Conservation (phyloP, 1,284 basidiomycete genomes). For the Boletus mariae region DNA sequence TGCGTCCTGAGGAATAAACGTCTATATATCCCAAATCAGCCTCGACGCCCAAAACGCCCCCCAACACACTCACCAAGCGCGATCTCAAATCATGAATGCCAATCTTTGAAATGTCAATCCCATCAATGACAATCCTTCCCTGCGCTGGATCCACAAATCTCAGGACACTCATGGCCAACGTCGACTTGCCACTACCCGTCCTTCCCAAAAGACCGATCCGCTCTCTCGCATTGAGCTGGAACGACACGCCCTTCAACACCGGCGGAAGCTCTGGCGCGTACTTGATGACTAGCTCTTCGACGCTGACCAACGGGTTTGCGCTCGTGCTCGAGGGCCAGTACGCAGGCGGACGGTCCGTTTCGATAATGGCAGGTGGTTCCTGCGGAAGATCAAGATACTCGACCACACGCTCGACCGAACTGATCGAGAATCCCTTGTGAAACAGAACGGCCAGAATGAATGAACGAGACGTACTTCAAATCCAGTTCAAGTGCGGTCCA, state of each 20-base stretch:
- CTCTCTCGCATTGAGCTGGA: constrained; percentile 59
- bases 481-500: constrained; percentile 47
- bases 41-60: neutral
- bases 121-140: constrained; percentile 82
- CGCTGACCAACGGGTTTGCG: constrained; percentile 47
- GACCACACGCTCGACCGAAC: constrained; percentile 79
- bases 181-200: constrained; percentile 78
- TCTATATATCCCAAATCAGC: constrained; percentile 38
- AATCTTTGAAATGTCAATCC: constrained; percentile 85
- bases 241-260: constrained; percentile 76
- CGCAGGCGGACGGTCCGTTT: constrained; percentile 67
- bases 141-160: constrained; percentile 83
- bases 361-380: constrained; percentile 74
- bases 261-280: constrained; percentile 83
- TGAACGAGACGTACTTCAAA: constrained; percentile 23
- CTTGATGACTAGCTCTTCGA: constrained; percentile 75
- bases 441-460: neutral
- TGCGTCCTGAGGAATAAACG: constrained; percentile 82
- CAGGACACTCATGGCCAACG: constrained; percentile 81
- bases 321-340: constrained; percentile 82
- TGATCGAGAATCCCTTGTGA: constrained; percentile 71
- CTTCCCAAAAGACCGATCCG: constrained; percentile 72
- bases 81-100: constrained; percentile 83
- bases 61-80: constrained; percentile 49
- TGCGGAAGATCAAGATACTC: constrained; percentile 89